phyloP scores from a whole-genome alignment of 1,284 basidiomycete genomes.

The Marasmius oreades region DNA sequence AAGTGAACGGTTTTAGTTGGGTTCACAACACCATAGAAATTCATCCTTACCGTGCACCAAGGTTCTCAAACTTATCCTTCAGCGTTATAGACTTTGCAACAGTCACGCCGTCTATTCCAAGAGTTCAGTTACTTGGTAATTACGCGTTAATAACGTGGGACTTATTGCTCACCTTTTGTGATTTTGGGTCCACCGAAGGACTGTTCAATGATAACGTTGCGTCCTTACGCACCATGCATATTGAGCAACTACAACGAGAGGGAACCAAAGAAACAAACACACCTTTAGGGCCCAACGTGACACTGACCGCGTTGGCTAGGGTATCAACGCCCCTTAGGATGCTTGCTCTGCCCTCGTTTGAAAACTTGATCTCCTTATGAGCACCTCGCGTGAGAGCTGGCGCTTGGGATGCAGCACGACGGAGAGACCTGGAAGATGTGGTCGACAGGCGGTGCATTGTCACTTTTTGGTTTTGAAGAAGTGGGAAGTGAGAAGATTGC shows the following conservation, averaged over 20 bases:
- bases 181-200: slow-evolving; percentile 97
- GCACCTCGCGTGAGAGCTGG: slow-evolving; percentile 60
- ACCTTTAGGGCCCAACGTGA: slow-evolving; percentile 97
- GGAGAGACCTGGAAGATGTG: slow-evolving; percentile 42
- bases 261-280: too few species aligned
- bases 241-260: slow-evolving; percentile 21
- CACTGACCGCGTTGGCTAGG: slow-evolving; percentile 92
- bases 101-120: slow-evolving; percentile 88
- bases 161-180: slow-evolving; percentile 73
- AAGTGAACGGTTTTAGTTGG: slow-evolving; percentile 1
- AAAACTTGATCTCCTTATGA: slow-evolving; percentile 97
- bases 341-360: slow-evolving; percentile 90
- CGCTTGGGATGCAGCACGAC: slow-evolving; percentile 40
- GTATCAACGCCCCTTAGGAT: slow-evolving; percentile 96
- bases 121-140: background rate
- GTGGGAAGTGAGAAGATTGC: slow-evolving; percentile 4
- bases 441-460: slow-evolving; percentile 46
- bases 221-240: slow-evolving; percentile 46
- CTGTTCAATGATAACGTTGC: slow-evolving; percentile 99
- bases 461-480: slow-evolving; percentile 14
- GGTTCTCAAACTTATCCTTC: slow-evolving; percentile 99
- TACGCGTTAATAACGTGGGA: background rate
- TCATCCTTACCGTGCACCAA: slow-evolving; percentile 83
- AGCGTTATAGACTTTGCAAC: slow-evolving; percentile 94
- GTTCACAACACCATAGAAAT: background rate